A percentile compares a stretch with the other conserved stretches of the same genome.
Evolutionary conservation across 345 rosid species (phyloP).

Genomic region (Hirschfeldia incana): DNA sequence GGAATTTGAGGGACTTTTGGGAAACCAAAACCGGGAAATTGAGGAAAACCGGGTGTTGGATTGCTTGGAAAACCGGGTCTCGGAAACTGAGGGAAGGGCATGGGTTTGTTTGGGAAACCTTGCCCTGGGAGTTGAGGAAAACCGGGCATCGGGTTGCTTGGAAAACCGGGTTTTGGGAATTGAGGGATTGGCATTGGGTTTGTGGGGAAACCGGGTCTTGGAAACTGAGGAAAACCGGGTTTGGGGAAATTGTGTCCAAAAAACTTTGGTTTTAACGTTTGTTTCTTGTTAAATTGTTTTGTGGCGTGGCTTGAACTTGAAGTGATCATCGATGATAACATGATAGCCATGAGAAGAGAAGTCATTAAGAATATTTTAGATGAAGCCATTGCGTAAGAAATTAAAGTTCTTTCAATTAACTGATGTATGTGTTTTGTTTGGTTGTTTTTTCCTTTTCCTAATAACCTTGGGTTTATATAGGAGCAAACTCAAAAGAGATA

Average conservation of each 20-base stretch:
- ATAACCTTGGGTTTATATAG: conserved; percentile 20
- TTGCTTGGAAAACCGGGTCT: conserved; percentile 4
- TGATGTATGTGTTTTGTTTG: not conserved
- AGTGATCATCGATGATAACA: conserved; percentile 2
- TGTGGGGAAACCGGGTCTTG: not conserved
- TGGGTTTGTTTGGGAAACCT: not conserved
- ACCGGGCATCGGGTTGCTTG: not conserved
- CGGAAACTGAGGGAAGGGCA: not conserved
- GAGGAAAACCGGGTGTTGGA: conserved; percentile 6
- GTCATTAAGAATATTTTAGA: not conserved
- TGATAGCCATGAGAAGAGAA: conserved; percentile 10
- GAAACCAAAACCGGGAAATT: not conserved
- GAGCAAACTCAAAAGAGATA: conserved; percentile 4
- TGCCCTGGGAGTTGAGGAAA: not conserved
- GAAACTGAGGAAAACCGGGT: conserved; percentile 6
- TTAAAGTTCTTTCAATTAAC: not conserved
- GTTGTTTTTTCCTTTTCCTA: not conserved
- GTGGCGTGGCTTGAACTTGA: not conserved
- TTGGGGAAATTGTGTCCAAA: not conserved
- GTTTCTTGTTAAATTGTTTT: not conserved
- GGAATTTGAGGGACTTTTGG: conserved; percentile 15
- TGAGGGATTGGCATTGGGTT: not conserved
- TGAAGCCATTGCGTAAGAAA: conserved; percentile 10
- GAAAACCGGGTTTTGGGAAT: not conserved
- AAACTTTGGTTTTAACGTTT: not conserved